Percentiles rank a stretch among this genome's conserved stretches.
Conservation (phyloP, 176 grass and related monocot genomes). For the Metroxylon sagu region DNA sequence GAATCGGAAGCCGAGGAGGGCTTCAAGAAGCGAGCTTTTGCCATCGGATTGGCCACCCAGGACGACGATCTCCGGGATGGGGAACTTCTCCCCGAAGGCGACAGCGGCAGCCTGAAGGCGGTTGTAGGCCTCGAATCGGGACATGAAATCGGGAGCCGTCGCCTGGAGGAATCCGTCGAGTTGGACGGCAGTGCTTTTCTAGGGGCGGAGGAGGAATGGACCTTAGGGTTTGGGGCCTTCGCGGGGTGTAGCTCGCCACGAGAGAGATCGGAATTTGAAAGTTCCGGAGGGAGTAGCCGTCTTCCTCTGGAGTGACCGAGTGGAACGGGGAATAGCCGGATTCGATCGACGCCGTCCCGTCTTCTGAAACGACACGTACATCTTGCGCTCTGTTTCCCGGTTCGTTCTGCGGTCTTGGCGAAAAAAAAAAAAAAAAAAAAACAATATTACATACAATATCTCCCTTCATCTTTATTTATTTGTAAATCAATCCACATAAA, state of each 20-base stretch:
- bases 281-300: neutral
- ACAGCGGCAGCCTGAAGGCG: slow-evolving; percentile 80
- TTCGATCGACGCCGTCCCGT: too few relatives aligned
- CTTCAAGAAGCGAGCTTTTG: slow-evolving; percentile 90
- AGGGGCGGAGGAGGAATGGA: slow-evolving; percentile 20
- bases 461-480: too few relatives aligned
- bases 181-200: slow-evolving; percentile 7
- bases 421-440: too few relatives aligned
- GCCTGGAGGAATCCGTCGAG: slow-evolving; percentile 4
- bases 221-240: slow-evolving; percentile 33
- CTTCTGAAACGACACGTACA: too few relatives aligned
- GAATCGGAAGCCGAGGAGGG: slow-evolving; percentile 90
- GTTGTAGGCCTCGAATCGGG: slow-evolving; percentile 95
- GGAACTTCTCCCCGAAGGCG: slow-evolving; percentile 88
- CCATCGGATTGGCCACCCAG: slow-evolving; percentile 81
- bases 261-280: slow-evolving; percentile 45
- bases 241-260: slow-evolving; percentile 40
- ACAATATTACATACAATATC: too few relatives aligned
- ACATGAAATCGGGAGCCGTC: slow-evolving; percentile 43
- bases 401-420: too few relatives aligned
- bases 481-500: too few relatives aligned
- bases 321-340: too few relatives aligned
- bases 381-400: too few relatives aligned
- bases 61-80: slow-evolving; percentile 92
- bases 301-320: too few relatives aligned